Evolutionary conservation across 83 land plant genomes (phyloP).

Genomic region (Picea abies): DNA sequence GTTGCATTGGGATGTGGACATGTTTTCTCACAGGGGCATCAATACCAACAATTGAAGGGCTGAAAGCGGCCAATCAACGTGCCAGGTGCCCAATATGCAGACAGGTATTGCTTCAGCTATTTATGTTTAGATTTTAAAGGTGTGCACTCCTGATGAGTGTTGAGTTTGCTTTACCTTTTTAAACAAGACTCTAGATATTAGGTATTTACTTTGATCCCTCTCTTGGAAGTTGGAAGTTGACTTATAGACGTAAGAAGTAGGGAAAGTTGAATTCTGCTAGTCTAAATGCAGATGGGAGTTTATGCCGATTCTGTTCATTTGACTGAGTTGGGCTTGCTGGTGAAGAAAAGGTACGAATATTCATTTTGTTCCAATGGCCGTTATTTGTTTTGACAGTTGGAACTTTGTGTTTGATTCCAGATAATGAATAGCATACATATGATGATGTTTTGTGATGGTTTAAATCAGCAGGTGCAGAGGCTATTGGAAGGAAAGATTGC

Average conservation of each 20-base stretch:
- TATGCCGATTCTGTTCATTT: slow-evolving; percentile 52
- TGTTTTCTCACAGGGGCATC: slow-evolving; percentile 66
- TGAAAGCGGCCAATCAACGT: slow-evolving; percentile 36
- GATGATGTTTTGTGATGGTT: background rate
- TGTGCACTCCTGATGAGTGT: background rate
- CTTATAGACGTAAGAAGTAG: background rate
- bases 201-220: background rate
- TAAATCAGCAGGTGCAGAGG: slow-evolving; percentile 47
- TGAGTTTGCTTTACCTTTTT: too few species aligned
- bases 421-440: background rate
- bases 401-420: background rate
- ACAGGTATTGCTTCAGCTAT: slow-evolving; percentile 26
- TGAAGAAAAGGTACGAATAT: slow-evolving; percentile 46
- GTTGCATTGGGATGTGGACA: slow-evolving; percentile 71
- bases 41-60: slow-evolving; percentile 48
- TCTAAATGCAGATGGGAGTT: slow-evolving; percentile 48
- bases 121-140: background rate
- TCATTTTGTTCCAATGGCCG: too few species aligned
- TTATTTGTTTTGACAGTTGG: background rate
- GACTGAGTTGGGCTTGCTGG: slow-evolving; percentile 51
- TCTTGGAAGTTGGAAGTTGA: too few species aligned
- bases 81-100: slow-evolving; percentile 69
- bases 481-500: slow-evolving; percentile 60
- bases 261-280: background rate
- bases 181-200: background rate